These are phyloP conservation scores for Fusarium burgessii DNA, from an alignment of 2,329 filamentous ascomycete species.

Conservation along the genomic window DNA sequence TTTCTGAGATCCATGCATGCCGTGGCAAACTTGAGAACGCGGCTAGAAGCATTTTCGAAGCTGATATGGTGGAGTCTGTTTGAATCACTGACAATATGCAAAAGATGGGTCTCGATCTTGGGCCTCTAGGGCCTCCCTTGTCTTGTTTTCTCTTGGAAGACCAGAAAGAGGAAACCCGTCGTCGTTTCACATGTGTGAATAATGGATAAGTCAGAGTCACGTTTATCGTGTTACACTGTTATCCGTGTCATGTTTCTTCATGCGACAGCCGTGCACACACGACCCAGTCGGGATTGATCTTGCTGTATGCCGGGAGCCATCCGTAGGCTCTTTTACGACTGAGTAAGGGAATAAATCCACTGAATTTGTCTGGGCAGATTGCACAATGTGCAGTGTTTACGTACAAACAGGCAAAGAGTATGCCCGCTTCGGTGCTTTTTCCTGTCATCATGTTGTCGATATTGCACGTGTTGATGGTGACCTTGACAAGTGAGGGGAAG, in stretches of 20 bases:
- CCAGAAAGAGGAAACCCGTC: conserved; percentile 22
- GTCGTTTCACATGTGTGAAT: conserved; percentile 37
- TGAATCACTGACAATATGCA: conserved; percentile 2
- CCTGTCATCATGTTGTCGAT: conserved; percentile 5
- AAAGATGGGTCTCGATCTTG: conserved; percentile 2
- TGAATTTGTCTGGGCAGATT: conserved; percentile 19
- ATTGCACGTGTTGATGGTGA: conserved; percentile 27
- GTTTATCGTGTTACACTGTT: conserved; percentile 14
- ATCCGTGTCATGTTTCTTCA: conserved; percentile 19
- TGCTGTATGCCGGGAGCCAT: conserved; percentile 5
- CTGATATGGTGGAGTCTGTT: conserved; percentile 24
- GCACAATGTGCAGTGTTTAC: conserved; percentile 31
- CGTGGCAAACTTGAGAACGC: conserved; percentile 38
- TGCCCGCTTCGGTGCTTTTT: conserved; percentile 26
- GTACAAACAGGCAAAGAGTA: conserved; percentile 27
- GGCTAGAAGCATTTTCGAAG: conserved; percentile 42
- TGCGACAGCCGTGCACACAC: conserved; percentile 34
- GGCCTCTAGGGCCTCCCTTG: not conserved
- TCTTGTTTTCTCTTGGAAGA: conserved; percentile 28
- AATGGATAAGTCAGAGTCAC: conserved; percentile 24
- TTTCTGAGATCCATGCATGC: conserved; percentile 34
- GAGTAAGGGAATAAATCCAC: conserved; percentile 13
- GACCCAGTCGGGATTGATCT: conserved; percentile 29
- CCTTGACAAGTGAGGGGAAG: conserved; percentile 24
- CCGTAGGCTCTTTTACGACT: conserved; percentile 6